Percentiles rank a stretch among this genome's conserved stretches.
Evolutionary conservation across 2,329 filamentous ascomycete species (phyloP).

Genomic region (Hypoxylon sp.): DNA sequence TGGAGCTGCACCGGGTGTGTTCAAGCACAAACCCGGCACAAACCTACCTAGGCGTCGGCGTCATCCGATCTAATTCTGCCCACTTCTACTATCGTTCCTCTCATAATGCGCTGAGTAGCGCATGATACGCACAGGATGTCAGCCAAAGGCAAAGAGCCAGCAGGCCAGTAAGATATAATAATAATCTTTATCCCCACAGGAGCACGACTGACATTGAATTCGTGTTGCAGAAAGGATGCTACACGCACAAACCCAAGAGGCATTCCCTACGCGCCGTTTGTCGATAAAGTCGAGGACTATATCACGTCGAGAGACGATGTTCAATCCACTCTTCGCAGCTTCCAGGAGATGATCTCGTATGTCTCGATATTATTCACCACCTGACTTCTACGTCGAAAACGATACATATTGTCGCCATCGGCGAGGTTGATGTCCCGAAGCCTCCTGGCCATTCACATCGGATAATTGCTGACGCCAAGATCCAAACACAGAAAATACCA

Average conservation of each 20-base stretch:
- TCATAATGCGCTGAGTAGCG: conserved; percentile 20
- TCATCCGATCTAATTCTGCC: conserved; percentile 1
- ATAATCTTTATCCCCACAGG: background rate
- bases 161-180: conserved; percentile 38
- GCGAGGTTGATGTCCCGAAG: background rate
- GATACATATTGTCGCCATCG: background rate
- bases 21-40: conserved; percentile 6
- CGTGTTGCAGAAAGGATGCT: conserved; percentile 61
- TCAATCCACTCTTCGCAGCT: conserved; percentile 83
- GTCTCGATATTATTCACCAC: conserved; percentile 50
- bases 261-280: conserved; percentile 87
- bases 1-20: conserved; percentile 20
- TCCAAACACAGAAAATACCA: conserved; percentile 86
- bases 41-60: background rate
- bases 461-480: conserved; percentile 23
- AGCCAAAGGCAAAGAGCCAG: conserved; percentile 48
- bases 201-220: conserved; percentile 27
- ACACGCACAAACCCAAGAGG: conserved; percentile 82
- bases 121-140: conserved; percentile 41
- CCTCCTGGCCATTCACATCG: background rate
- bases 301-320: conserved; percentile 83
- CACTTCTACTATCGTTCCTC: conserved; percentile 2
- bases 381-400: background rate
- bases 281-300: conserved; percentile 91
- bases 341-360: conserved; percentile 95